Base-by-base conservation (phyloP, 139 green algal genomes). In the Pycnococcus provasolii region DNA sequence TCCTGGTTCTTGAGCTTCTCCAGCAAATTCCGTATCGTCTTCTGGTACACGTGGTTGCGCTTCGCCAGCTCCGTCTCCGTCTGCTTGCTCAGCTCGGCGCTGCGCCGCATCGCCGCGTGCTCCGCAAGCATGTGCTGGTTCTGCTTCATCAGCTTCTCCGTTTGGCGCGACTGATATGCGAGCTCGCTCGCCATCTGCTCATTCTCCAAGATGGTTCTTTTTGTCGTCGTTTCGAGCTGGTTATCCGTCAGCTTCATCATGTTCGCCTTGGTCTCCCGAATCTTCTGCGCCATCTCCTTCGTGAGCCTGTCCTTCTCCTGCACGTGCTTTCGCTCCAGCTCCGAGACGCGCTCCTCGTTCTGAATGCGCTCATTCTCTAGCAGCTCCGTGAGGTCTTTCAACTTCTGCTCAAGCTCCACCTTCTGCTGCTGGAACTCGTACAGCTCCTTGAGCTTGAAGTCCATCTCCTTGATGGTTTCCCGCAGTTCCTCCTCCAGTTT, bases 261-360 rank as follows among this genome's bases (percentile, higher is more conserved):
- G 44, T 83, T 72, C 47, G 82, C 76, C 61, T 87, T 89, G 2
- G 84, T 88, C 53, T 90, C 85, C 69, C 84, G 84, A 57, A 94
- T 85, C 45, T 81, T 81, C 2, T 63, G 39, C 4, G 72, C 70
- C 52, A 80, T 85, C 62, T 91, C 82, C 52, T 83, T 81, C 72
- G 87, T 86, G 80, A 83, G 87, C 52, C 76, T 73, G 66, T 95
- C 88, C 58, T 83, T 83, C 61, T 95, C 87, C 60, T 90, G 77
- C 43, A 92, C 79, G 53, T 88, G 79, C 64, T 85, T 73, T 26
- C 88, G 78, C 79, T 95, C 88, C 42, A 92, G 50, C 44, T 91
- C 83, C 37, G 45, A 40, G 9, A 73, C 40, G 53, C 60, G 7
- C 9, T 73, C 57, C 47, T 62, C 42, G 0, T 67, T 42, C 39